These are phyloP conservation scores for Salvia rosmarinus DNA, from an alignment of 257 asterid species.

Conservation along the genomic window DNA sequence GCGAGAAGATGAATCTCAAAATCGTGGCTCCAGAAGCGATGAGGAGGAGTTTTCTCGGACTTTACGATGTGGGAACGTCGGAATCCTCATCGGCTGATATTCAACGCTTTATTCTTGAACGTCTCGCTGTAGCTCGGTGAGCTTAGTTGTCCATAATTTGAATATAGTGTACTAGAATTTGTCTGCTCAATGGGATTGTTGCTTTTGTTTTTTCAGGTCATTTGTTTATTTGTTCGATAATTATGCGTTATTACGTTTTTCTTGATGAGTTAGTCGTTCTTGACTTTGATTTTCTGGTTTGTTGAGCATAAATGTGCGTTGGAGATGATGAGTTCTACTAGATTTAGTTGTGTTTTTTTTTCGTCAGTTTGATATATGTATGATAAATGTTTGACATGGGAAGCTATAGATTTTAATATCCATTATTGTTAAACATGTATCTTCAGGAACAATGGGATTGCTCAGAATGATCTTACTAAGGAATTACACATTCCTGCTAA, in stretches of 20 bases:
- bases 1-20: slow-evolving; percentile 58
- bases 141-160: neutral
- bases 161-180: neutral
- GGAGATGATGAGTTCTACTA: neutral
- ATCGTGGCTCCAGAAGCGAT: slow-evolving; percentile 68
- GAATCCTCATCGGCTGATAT: slow-evolving; percentile 46
- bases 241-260: neutral
- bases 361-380: slow-evolving; percentile 2
- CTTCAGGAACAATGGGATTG: slow-evolving; percentile 75
- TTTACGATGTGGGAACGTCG: slow-evolving; percentile 62
- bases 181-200: neutral
- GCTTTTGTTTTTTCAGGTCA: neutral
- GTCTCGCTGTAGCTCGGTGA: slow-evolving; percentile 83
- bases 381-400: slow-evolving; percentile 18
- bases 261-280: neutral
- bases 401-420: slow-evolving; percentile 22
- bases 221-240: slow-evolving; percentile 1
- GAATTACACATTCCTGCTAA: slow-evolving; percentile 69
- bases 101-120: slow-evolving; percentile 68
- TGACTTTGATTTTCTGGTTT: neutral
- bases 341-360: slow-evolving; percentile 20
- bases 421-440: slow-evolving; percentile 20
- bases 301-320: neutral
- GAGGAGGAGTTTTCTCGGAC: slow-evolving; percentile 74
- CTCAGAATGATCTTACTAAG: slow-evolving; percentile 82